Evolutionary conservation across 192 early-diverging fungal species (phyloP).

Genomic region (Coemansia sp.): DNA sequence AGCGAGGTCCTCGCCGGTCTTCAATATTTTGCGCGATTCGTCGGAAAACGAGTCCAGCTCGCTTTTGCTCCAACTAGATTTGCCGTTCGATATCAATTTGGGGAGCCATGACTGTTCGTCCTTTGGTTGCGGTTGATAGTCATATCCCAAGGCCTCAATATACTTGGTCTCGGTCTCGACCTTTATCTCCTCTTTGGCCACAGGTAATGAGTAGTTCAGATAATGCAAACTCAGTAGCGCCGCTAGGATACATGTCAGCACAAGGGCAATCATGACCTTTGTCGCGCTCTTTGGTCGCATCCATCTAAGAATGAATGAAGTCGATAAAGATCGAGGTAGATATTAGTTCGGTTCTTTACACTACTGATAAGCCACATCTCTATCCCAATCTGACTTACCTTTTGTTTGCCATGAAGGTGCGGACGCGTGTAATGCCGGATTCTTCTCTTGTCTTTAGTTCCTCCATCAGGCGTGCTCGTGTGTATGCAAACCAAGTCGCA

Average conservation of each 20-base stretch:
- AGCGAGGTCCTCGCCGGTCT: constrained; percentile 26
- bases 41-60: constrained; percentile 14
- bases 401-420: constrained; percentile 7
- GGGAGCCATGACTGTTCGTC: constrained; percentile 49
- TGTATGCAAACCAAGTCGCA: background rate
- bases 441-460: constrained; percentile 1
- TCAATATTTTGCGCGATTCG: constrained; percentile 34
- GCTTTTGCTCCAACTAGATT: background rate
- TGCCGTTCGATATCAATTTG: background rate
- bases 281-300: constrained; percentile 12
- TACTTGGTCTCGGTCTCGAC: constrained; percentile 1
- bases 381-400: constrained; percentile 12
- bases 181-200: too few relatives aligned
- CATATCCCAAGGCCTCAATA: constrained; percentile 35
- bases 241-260: constrained; percentile 2
- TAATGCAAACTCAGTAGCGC: background rate
- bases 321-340: background rate
- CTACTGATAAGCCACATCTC: too few relatives aligned
- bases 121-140: constrained; percentile 23
- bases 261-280: background rate
- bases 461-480: constrained; percentile 17
- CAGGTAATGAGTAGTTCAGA: background rate
- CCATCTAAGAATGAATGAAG: background rate
- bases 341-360: background rate
- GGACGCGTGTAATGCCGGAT: background rate